These are phyloP conservation scores for Globisporangium polare DNA, from an alignment of 352 stramenopile species.

Conservation along the genomic window DNA sequence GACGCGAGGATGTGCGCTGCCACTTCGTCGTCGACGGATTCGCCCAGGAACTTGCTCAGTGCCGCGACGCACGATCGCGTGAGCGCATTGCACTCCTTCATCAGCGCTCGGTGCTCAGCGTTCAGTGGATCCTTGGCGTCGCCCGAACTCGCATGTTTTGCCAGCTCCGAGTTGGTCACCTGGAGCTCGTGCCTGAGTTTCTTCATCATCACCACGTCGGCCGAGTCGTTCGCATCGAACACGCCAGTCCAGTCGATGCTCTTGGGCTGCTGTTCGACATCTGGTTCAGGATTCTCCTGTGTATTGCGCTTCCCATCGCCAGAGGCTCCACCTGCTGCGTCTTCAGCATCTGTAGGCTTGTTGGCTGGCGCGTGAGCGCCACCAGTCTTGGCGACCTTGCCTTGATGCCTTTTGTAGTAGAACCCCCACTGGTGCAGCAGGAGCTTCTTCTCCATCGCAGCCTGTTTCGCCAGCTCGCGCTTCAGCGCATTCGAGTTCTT, in stretches of 20 bases:
- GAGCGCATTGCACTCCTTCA: constrained; percentile 64
- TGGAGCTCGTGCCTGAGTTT: constrained; percentile 66
- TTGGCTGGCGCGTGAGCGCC: neutral
- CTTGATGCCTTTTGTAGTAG: constrained; percentile 48
- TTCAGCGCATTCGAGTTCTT: constrained; percentile 65
- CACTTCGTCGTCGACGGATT: constrained; percentile 12
- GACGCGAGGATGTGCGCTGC: neutral
- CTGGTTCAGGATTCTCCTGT: neutral
- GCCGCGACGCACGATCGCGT: constrained; percentile 55
- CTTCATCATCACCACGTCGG: constrained; percentile 68
- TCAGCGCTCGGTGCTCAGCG: constrained; percentile 36
- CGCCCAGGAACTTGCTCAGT: constrained; percentile 55
- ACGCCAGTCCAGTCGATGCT: constrained; percentile 29
- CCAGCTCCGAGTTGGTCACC: constrained; percentile 36
- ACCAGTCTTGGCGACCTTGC: constrained; percentile 9
- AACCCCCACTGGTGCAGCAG: constrained; percentile 56
- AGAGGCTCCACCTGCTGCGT: neutral
- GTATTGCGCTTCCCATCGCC: neutral
- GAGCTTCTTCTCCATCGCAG: constrained; percentile 48
- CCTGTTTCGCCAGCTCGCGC: constrained; percentile 45
- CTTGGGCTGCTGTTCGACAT: constrained; percentile 5
- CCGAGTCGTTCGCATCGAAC: constrained; percentile 39
- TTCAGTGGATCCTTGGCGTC: constrained; percentile 12
- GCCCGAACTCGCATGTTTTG: constrained; percentile 17
- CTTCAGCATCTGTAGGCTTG: neutral